Conservation (phyloP, 768 basidiomycete genomes). For the Phylloporus sp. region DNA sequence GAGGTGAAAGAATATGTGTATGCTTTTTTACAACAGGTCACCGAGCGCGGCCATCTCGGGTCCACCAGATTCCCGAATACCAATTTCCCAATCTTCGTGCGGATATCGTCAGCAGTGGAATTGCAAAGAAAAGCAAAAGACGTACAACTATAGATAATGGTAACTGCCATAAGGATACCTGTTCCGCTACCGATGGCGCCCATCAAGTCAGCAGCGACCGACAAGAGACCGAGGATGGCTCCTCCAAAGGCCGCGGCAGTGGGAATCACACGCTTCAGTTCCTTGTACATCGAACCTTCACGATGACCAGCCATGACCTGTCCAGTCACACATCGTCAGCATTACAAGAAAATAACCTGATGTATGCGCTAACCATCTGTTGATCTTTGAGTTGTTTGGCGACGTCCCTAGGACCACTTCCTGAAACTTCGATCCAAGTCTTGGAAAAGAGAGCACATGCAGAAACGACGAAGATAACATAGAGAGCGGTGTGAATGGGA, state of each 20-base stretch:
- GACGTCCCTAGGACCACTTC: constrained; percentile 90
- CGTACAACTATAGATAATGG: constrained; percentile 84
- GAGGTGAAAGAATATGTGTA: not conserved
- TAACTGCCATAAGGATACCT: constrained; percentile 96
- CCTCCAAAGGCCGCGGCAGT: constrained; percentile 97
- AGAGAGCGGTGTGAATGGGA: constrained; percentile 88
- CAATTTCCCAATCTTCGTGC: constrained; percentile 85
- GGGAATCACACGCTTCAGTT: constrained; percentile 95
- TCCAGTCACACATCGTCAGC: not conserved
- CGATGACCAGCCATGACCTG: constrained; percentile 85
- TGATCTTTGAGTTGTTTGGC: constrained; percentile 99
- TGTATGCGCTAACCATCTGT: constrained; percentile 63
- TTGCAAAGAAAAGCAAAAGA: not conserved
- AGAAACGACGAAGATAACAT: constrained; percentile 87
- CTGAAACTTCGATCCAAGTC: constrained; percentile 99
- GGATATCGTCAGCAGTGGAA: not conserved
- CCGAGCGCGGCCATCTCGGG: constrained; percentile 79
- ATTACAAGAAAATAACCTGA: not conserved
- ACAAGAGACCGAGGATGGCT: constrained; percentile 89
- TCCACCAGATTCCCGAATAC: constrained; percentile 71
- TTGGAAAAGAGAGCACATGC: constrained; percentile 98
- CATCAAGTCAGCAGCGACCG: constrained; percentile 89
- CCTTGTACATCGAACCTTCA: constrained; percentile 99
- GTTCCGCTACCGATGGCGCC: constrained; percentile 95
- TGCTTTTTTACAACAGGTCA: constrained; percentile 56